Evolutionary conservation across 345 rosid species (phyloP), one percentile per base, ranked within the genome.

Genomic region (Citrus maxima): DNA sequence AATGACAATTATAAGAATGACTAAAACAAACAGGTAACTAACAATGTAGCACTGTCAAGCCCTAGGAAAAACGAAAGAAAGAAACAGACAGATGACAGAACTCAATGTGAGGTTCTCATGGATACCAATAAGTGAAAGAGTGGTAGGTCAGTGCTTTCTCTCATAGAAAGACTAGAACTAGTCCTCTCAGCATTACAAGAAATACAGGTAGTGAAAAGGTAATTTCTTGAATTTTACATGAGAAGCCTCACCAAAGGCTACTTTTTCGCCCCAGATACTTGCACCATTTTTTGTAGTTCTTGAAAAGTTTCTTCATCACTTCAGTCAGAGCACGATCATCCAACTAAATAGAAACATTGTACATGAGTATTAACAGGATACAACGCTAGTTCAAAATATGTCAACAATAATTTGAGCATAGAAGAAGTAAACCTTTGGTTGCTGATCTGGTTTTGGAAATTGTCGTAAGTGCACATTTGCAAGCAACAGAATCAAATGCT

Each of bases 201-300:
- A 16, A 58, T 30, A 34, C 61, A 59, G 28, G 35, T 1, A 19
- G 54, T 27, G 51, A 60, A 70, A 28, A 66, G n/a, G 58, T 35
- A 27, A 38, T 22, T 60, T 46, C 66, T 67, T 34, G 14, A 38
- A 51, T 25, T 69, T 73, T 42, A 51, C 66, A 25, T 55, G 13
- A 72, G 72, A 72, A 70, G 51, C n/a, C 89, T 85, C 75, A 90
- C 93, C 90, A 85, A 77, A 90, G 89, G 78, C 93, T 90, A 75
- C 88, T 87, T 87, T 90, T 88, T 75, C 89, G 88, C 46, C 93
- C 91, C 78, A 90, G 77, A 77, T 86, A 88, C 78, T 87, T 90
- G 91, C 93, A 90, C 93, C 93, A 90, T 60, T 77, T 86, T 78
- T 88, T 90, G 83, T 90, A 90, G 83, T 88, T 90, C 63, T 84